Evolutionary conservation across 1,139 yeast species (phyloP), one percentile per base, ranked within the genome.

Genomic region (Saccharomyces hybrid): DNA sequence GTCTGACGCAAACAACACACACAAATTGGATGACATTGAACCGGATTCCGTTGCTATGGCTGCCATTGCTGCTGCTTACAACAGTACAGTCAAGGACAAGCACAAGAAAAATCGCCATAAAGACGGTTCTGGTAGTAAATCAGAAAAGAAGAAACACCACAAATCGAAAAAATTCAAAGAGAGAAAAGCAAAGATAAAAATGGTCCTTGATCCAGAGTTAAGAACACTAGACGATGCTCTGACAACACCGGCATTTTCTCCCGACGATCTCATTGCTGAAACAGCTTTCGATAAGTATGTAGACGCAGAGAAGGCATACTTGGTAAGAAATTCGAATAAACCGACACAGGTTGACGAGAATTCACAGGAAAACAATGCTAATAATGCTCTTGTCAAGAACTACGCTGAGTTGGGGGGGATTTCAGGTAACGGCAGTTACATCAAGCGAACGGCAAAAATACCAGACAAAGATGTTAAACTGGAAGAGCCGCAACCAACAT

Each of bases 151-250:
- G 57, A 54, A 7, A 57, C 41, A 28, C 27, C 44, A 34, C 32
- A 16, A 34, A 56, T 46, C 47, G 51, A 47, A 53, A 59, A 48
- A 53, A 52, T 27, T 26, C 52, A 48, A 38, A 57, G 25, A 27
- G 57, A 54, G 52, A 56, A 59, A 53, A 50, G 57, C 55, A 58
- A 57, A 56, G 58, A 54, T 48, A 59, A 57, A 47, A 62, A 58
- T 66, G 50, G 71, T 62, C 30, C 85, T 83, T 49, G 89, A 84
- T 65, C 88, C 88, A 0, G 89, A 83, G 61, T 70, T 84, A 46
- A 80, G 79, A 2, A 75, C 74, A 41, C 61, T 82, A 47, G 83
- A 78, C 60, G 73, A 74, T 54, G 64, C 75, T 5, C 34, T 31
- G 34, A 13, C 34, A 31, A 31, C 34, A 31, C 34, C 34, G 1